Base-by-base conservation (phyloP, 1,284 basidiomycete species). In the Microbotryum silenes-acaulis region DNA sequence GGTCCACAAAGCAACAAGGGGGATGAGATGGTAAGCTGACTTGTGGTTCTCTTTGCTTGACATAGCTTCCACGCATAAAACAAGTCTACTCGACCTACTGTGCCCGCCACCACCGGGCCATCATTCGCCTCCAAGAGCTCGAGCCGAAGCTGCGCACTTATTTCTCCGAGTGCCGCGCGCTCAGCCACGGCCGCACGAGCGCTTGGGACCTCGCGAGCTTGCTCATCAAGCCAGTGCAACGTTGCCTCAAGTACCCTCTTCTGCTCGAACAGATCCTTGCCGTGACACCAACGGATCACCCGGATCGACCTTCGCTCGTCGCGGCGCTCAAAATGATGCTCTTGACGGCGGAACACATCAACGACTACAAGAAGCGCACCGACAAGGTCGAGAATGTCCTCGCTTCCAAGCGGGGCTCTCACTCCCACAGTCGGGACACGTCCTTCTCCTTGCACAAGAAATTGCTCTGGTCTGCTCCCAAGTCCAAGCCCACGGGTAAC, bases 211-310 rank as follows among this genome's bases (percentile, higher is more conserved):
- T 78, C 57, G 72, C 72, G 3, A 75, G 74, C 6, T 69, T 77
- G 16, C 70, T 78, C 48, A 78, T 78, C 73, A 78, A 78, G 64
- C 76, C 76, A 3, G 76, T 77, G 2, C 76, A 77, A 66, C 73
- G 76, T 6, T 74, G 74, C 46, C 72, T 74, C 69, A 69, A 69
- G 59, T 77, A 77, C 56, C 76, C 76, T 14, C 71, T 77, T 25
- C 73, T 77, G 9, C 65, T 77, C 33, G 70, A 72, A n/a, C 68
- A 75, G 56, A 74, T 77, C 51, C 56, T 75, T 21, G 68, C 68
- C 12, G 63, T 64, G n/a, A 77, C 76, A 3, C 67, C 70, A 20
- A 59, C 59, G 31, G 56, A 63, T 33, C 75, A 76, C 54, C 70
- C 75, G 1, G 76, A 76, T 48, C 63, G 70, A 20, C 57, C 56